These are phyloP conservation scores for Nicotiana otophora DNA, from an alignment of 257 asterid species.

Conservation along the genomic window DNA sequence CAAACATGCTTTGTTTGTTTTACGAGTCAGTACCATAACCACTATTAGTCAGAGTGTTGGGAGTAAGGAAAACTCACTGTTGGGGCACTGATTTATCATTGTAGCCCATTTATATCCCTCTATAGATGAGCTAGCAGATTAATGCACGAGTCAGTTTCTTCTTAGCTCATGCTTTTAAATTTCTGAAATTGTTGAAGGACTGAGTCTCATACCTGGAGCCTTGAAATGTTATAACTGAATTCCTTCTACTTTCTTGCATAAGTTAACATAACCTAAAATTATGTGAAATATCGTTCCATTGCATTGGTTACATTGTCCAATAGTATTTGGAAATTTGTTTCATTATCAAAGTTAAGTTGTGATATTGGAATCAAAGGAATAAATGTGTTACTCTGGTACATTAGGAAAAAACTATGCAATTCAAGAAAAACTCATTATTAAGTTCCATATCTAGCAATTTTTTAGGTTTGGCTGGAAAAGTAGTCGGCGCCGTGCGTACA, in stretches of 20 bases:
- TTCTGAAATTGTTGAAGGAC: neutral
- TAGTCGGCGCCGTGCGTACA: neutral
- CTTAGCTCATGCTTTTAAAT: neutral
- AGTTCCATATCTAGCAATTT: neutral
- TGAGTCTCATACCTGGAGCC: neutral
- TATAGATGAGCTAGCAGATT: too few relatives aligned
- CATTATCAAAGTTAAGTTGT: neutral
- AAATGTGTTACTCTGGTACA: neutral
- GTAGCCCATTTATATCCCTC: neutral
- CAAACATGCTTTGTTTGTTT: neutral
- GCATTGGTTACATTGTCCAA: neutral
- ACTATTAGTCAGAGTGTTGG: neutral
- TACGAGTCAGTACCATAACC: neutral
- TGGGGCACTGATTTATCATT: neutral
- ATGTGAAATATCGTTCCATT: neutral
- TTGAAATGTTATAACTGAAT: neutral
- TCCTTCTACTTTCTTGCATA: neutral
- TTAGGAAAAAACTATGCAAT: neutral
- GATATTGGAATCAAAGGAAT: neutral
- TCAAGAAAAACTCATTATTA: neutral
- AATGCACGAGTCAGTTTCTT: neutral
- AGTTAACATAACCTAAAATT: neutral
- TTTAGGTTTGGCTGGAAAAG: neutral
- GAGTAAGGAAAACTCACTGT: neutral
- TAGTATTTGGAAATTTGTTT: neutral